Percentiles rank a stretch among this genome's conserved stretches.
Evolutionary conservation across 495 filamentous ascomycete genomes (phyloP).

Genomic region (Daldinia decipiens): DNA sequence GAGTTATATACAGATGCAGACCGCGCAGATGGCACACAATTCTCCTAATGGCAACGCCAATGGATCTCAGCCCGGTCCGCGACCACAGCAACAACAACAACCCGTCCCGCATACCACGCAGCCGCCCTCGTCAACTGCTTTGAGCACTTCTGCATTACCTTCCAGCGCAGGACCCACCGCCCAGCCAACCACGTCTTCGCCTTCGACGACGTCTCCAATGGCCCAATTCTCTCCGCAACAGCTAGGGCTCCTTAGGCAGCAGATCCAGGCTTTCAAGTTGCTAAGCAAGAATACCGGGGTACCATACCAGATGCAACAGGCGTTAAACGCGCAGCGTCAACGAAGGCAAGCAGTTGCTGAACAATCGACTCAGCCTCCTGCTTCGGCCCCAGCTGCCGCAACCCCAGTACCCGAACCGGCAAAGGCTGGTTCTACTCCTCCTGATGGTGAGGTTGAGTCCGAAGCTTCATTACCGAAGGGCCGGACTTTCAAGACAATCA

Average conservation of each 20-base stretch:
- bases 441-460: slow-evolving; percentile 47
- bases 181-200: slow-evolving; percentile 47
- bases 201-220: slow-evolving; percentile 58
- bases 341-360: slow-evolving; percentile 67
- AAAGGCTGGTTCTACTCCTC: slow-evolving; percentile 42
- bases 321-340: slow-evolving; percentile 77
- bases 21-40: slow-evolving; percentile 52
- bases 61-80: slow-evolving; percentile 52
- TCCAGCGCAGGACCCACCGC: slow-evolving; percentile 46
- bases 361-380: slow-evolving; percentile 55
- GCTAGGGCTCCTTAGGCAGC: slow-evolving; percentile 73
- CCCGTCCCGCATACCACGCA: slow-evolving; percentile 47
- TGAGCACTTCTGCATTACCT: slow-evolving; percentile 51
- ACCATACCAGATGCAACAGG: slow-evolving; percentile 75
- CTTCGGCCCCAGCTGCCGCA: slow-evolving; percentile 52
- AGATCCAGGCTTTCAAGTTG: slow-evolving; percentile 84
- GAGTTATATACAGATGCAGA: slow-evolving; percentile 51
- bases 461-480: slow-evolving; percentile 46
- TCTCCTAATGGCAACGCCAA: slow-evolving; percentile 59
- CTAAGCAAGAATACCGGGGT: slow-evolving; percentile 83
- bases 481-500: slow-evolving; percentile 65
- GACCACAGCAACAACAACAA: slow-evolving; percentile 52
- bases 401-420: slow-evolving; percentile 55
- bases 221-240: slow-evolving; percentile 75
- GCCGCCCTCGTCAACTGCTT: slow-evolving; percentile 42